Evolutionary conservation across 1,284 basidiomycete genomes (phyloP).

Genomic region (Trametes polyzona): DNA sequence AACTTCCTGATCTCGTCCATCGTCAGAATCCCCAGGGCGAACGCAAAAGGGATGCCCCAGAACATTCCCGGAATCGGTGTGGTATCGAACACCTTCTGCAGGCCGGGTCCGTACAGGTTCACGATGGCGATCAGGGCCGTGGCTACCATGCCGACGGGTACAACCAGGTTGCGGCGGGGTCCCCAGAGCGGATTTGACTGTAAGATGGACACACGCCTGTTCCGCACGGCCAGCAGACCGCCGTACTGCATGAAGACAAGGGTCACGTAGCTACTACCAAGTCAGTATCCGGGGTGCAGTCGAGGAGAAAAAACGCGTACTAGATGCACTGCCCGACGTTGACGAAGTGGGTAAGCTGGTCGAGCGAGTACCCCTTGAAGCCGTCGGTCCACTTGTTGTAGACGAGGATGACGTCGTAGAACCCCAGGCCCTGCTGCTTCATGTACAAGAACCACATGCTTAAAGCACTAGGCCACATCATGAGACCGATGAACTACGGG

Average conservation of each 20-base stretch:
- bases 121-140: conserved; percentile 43
- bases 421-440: conserved; percentile 55
- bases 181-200: conserved; percentile 40
- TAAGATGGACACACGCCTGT: conserved; percentile 21
- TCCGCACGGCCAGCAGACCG: conserved; percentile 26
- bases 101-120: conserved; percentile 46
- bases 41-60: conserved; percentile 48
- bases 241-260: conserved; percentile 65
- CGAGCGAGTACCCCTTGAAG: conserved; percentile 40
- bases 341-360: conserved; percentile 49
- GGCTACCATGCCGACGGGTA: conserved; percentile 41
- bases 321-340: conserved; percentile 51
- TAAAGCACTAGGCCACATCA: conserved; percentile 54
- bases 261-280: conserved; percentile 56
- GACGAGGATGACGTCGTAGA: conserved; percentile 50
- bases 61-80: conserved; percentile 46
- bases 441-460: conserved; percentile 41
- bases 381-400: conserved; percentile 56
- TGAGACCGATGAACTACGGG: conserved; percentile 46
- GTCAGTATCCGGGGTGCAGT: neutral
- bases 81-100: conserved; percentile 44
- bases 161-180: conserved; percentile 43
- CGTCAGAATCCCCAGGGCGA: conserved; percentile 41
- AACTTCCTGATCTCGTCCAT: conserved; percentile 46
- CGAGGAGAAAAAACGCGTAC: conserved; percentile 33